Base-by-base conservation (phyloP, 164 flowering plant genomes). In the Dillenia turbinata region DNA sequence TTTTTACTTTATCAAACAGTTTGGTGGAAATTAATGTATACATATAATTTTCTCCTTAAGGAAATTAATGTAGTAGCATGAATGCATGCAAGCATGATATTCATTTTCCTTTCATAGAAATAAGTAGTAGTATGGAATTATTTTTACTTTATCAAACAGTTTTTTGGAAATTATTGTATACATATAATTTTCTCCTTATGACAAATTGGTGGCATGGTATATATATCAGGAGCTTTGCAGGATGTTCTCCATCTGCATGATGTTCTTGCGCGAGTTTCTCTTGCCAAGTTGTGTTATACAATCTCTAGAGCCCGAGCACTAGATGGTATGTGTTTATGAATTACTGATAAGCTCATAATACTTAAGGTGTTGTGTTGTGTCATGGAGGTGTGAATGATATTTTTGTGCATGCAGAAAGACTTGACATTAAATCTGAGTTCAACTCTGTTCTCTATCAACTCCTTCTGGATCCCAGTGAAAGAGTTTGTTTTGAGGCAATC, bases 401-500 rank as follows among this genome's bases (percentile, higher is more conserved):
- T 26, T 46, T 72, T 60, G 44, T 68, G 11, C 64, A 43, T 75
- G 40, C 89, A 94, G 99, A 94, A 67, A 84, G 99, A 74, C 92
- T 96, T 49, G 99, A 94, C 60, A 81, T 89, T 71, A 91, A 74
- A 75, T 79, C 97, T 68, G 90, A 88, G 80, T 91, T 94, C 80
- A 85, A 76, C 69, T 80, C 96, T 47, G 77, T 94, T 62, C 99
- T 94, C 50, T 91, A 86, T 80, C 99, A 94, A 73, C 92, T 94
- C 61, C 97, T 94, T 56, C 78, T 94, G 53, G 99, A 94, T 77
- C 97, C 97, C 57, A 94, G 99, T 78, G 99, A 94, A 75, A 78
- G 99, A 77, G 99, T 94, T 56, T 94, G 99, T 70, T 94, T 91
- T 78, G 99, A 94, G 80, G 99, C 99, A 63, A 88, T 91, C 63